Conservation (phyloP, 306 rosid genomes). For the Aeschynomene evenia region DNA sequence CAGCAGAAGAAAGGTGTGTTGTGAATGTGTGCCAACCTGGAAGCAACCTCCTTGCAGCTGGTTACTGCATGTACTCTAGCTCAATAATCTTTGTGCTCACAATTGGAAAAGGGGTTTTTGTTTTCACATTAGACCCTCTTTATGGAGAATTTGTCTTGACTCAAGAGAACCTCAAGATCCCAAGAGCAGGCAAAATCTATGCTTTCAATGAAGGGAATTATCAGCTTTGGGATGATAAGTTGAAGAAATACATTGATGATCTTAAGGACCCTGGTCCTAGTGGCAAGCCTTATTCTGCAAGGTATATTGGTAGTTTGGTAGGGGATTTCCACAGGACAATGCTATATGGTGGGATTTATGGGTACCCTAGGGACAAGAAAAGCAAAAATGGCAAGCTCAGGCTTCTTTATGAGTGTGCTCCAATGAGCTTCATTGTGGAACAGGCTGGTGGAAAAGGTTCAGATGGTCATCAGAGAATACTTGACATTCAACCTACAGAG, state of each 20-base stretch:
- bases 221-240: constrained; percentile 85
- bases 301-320: constrained; percentile 94
- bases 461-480: constrained; percentile 81
- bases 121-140: constrained; percentile 81
- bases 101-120: constrained; percentile 80
- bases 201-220: constrained; percentile 98
- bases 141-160: constrained; percentile 91
- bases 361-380: constrained; percentile 91
- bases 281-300: constrained; percentile 89
- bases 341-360: constrained; percentile 93
- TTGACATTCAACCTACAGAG: constrained; percentile 81
- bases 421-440: constrained; percentile 96
- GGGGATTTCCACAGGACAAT: constrained; percentile 93
- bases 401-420: constrained; percentile 94
- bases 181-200: constrained; percentile 85
- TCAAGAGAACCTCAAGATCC: constrained; percentile 76
- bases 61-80: constrained; percentile 99
- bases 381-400: constrained; percentile 98
- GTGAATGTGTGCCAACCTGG: constrained; percentile 98
- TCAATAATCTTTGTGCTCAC: constrained; percentile 88
- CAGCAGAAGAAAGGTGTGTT: constrained; percentile 57
- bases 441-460: constrained; percentile 99
- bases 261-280: constrained; percentile 94
- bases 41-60: constrained; percentile 94
- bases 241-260: constrained; percentile 87